Base-by-base conservation (phyloP, 805 yeast genomes). In the Spathaspora sp. region DNA sequence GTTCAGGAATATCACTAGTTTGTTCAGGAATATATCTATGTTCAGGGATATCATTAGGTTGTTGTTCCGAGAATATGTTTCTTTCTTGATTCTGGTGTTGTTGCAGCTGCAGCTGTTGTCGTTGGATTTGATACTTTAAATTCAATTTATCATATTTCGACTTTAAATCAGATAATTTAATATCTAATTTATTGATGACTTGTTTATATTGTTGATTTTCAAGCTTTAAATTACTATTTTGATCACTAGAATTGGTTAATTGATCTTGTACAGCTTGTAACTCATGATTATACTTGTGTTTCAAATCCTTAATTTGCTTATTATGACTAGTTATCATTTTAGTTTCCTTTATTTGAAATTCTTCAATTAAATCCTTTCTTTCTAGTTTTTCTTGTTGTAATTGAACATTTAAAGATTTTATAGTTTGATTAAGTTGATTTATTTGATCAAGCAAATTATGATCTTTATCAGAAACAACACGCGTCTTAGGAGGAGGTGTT, bases 361-460 rank as follows among this genome's bases (percentile, higher is more conserved):
- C 54, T 28, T 51, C 54, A 26, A 51, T 44, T 14, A 51, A 20
- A 10, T 51, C 54, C 18, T 39, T 11, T 43, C 48, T 10, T 46
- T 55, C 47, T 23, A 31, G 32, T 35, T 35, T 11, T 4, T 35
- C 16, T n/a, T 35, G 40, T 16, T 35, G 11, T 40, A 50, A 46
- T 35, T 50, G 47, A 18, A 20, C 29, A 8, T 50, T 42, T 26
- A 50, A 42, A 7, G 12, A 17, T 10, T 10, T 18, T 6, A 42
- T 42, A 19, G 44, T 42, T 42, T 42, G 28, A 42, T 42, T 42
- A 19, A 42, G 28, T n/a, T 42, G 14, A 6, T 42, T 42, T 18
- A 44, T 29, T 17, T 23, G 35, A 44, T 44, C 46, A 44, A 44
- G 35, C 26, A 44, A 23, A 23, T 29, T 44, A 26, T 26, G 29